Evolutionary conservation across 2,329 filamentous ascomycete genomes (phyloP).

Genomic region (Periconia sp.): DNA sequence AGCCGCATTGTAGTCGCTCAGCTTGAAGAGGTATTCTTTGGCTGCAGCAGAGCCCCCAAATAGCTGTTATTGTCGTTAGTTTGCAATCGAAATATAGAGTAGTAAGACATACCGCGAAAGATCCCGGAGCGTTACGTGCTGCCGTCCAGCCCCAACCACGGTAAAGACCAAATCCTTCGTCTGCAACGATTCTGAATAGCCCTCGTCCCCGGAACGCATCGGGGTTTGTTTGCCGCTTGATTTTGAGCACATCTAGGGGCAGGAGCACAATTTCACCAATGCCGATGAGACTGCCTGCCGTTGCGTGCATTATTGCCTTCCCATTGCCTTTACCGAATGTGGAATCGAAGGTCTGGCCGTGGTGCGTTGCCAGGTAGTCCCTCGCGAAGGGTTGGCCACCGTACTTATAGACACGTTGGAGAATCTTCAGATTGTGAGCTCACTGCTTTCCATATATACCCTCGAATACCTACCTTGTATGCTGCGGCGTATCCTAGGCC

Average conservation of each 20-base stretch:
- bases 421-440: slow-evolving; percentile 61
- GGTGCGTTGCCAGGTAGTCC: slow-evolving; percentile 82
- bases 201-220: slow-evolving; percentile 96
- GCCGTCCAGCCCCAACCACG: slow-evolving; percentile 98
- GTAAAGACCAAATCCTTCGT: slow-evolving; percentile 96
- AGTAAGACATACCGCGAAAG: slow-evolving; percentile 77
- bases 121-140: slow-evolving; percentile 93
- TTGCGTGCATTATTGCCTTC: slow-evolving; percentile 98
- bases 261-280: slow-evolving; percentile 97
- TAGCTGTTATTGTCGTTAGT: slow-evolving; percentile 62
- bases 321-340: slow-evolving; percentile 96
- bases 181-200: slow-evolving; percentile 83
- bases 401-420: slow-evolving; percentile 98
- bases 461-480: slow-evolving; percentile 81
- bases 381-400: slow-evolving; percentile 94
- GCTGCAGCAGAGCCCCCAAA: slow-evolving; percentile 97
- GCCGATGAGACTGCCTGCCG: slow-evolving; percentile 91
- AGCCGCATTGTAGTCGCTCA: slow-evolving; percentile 94
- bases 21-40: slow-evolving; percentile 92
- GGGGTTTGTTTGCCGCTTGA: slow-evolving; percentile 99
- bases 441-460: too few species aligned
- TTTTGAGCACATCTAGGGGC: slow-evolving; percentile 96
- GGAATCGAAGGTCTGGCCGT: slow-evolving; percentile 82
- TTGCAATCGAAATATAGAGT: slow-evolving; percentile 2
- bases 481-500: slow-evolving; percentile 96